phyloP scores from a whole-genome alignment of 169 alveolate genomes.

The Miamiensis avidus region DNA sequence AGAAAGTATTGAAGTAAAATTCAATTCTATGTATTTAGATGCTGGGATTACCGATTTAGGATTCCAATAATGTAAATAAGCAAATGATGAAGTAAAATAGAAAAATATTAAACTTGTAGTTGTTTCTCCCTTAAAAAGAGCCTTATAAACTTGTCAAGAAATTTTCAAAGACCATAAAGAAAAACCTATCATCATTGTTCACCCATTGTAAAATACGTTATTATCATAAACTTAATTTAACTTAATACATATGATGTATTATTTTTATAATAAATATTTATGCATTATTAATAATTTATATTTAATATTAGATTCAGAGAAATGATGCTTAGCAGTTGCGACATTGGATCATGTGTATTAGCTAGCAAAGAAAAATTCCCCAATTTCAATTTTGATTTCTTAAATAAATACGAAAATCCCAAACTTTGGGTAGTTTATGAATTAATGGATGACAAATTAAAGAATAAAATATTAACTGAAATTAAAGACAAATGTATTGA shows the following conservation, averaged over 20 bases:
- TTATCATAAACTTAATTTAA: too few relatives aligned
- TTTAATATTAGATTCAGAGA: slow-evolving; percentile 12
- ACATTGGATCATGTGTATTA: slow-evolving; percentile 26
- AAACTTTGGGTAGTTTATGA: slow-evolving; percentile 17
- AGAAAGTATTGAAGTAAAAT: not conserved
- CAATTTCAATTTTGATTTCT: slow-evolving; percentile 4
- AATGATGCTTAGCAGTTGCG: slow-evolving; percentile 34
- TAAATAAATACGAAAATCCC: slow-evolving; percentile 15
- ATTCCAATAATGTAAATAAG: not conserved
- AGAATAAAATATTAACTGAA: not conserved
- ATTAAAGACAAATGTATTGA: slow-evolving; percentile 12
- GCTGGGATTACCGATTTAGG: not conserved
- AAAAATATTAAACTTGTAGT: slow-evolving; percentile 11
- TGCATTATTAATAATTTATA: too few relatives aligned
- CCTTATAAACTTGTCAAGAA: slow-evolving; percentile 33
- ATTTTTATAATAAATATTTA: too few relatives aligned
- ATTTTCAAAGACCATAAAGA: slow-evolving; percentile 39
- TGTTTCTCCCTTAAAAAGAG: slow-evolving; percentile 37
- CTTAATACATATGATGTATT: too few relatives aligned
- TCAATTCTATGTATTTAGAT: not conserved
- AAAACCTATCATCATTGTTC: slow-evolving; percentile 28
- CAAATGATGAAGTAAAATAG: not conserved
- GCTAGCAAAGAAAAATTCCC: slow-evolving; percentile 24
- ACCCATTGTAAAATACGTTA: slow-evolving; percentile 18
- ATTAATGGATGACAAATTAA: not conserved